Evolutionary conservation across 2,329 filamentous ascomycete species (phyloP).

Genomic region (Monosporascus sp.): DNA sequence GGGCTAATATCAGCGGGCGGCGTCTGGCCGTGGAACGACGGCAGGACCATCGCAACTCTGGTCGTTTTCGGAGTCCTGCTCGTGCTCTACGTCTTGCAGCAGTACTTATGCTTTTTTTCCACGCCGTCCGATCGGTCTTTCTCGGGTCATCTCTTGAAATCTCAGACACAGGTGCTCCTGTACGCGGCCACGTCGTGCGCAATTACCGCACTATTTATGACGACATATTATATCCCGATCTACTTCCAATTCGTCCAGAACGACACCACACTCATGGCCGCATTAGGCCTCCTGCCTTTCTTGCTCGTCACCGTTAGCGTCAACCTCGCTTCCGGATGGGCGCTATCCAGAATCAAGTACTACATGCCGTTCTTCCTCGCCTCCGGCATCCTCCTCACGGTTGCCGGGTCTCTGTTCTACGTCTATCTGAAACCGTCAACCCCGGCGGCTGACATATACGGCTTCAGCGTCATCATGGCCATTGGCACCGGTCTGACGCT

Average conservation of each 20-base stretch:
- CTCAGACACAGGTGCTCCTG: slow-evolving; percentile 34
- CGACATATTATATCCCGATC: slow-evolving; percentile 45
- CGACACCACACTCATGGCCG: slow-evolving; percentile 33
- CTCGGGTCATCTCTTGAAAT: slow-evolving; percentile 36
- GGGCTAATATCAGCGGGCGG: slow-evolving; percentile 43
- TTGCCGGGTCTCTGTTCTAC: slow-evolving; percentile 22
- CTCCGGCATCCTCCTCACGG: slow-evolving; percentile 22
- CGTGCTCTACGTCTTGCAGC: slow-evolving; percentile 36
- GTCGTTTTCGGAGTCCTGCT: slow-evolving; percentile 36
- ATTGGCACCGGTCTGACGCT: background rate
- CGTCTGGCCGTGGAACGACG: slow-evolving; percentile 40
- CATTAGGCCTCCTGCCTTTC: slow-evolving; percentile 35
- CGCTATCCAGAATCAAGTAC: slow-evolving; percentile 25
- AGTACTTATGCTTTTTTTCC: slow-evolving; percentile 35
- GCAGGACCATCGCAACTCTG: slow-evolving; percentile 39
- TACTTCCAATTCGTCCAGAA: slow-evolving; percentile 43
- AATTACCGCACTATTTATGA: slow-evolving; percentile 28
- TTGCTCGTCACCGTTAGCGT: slow-evolving; percentile 28
- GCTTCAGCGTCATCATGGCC: slow-evolving; percentile 28
- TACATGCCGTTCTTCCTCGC: slow-evolving; percentile 29
- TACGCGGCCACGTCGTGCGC: slow-evolving; percentile 30
- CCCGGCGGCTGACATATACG: slow-evolving; percentile 22
- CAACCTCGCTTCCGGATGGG: slow-evolving; percentile 27
- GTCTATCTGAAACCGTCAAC: slow-evolving; percentile 18
- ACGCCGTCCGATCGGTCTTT: slow-evolving; percentile 34